Base-by-base conservation (phyloP, 306 rosid genomes). In the Acacia crassicarpa region DNA sequence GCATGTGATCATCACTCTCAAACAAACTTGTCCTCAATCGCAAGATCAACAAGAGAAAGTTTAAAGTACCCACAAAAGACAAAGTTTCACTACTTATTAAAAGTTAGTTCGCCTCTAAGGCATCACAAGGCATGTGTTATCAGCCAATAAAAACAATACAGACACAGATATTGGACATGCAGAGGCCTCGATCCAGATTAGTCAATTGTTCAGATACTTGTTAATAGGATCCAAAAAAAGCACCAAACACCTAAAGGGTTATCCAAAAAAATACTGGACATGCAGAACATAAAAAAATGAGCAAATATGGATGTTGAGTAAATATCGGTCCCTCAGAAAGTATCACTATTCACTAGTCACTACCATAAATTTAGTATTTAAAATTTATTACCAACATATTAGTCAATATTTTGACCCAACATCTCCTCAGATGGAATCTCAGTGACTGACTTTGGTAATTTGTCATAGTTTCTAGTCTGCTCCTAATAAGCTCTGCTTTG, bases 81-180 rank as follows among this genome's bases (percentile, higher is more conserved):
- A 85, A 89, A 67, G 76, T 44, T 78, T 78, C 74, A 82, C 27
- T 79, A 83, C 33, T 79, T 75, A 74, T 32, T 78, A 62, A 84
- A 78, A 77, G 40, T 35, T 22, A 83, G 81, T 58, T 71, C 35
- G 45, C 80, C 74, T 70, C 81, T 54, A 78, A 83, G 83, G 88
- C 69, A 81, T 75, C 84, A 81, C 85, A 87, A 76, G 65, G 67
- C 90, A 90, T 84, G 89, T 87, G 85, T 87, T 85, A 78, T 76
- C 61, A 76, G 20, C 33, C 23, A 9, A 43, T 1, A 69, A 41
- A 40, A 16, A 69, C 74, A 35, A 41, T 13, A 41, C 51, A 40
- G 49, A 69, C 30, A 40, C 0, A 8, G n/a, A 43, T 23, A 22
- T 10, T n/a, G 35, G 32, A 16, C 41, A 38, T 38, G 41, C 41